These are phyloP conservation scores for Rosa rugosa DNA, from an alignment of 306 rosid genomes.

Conservation along the genomic window DNA sequence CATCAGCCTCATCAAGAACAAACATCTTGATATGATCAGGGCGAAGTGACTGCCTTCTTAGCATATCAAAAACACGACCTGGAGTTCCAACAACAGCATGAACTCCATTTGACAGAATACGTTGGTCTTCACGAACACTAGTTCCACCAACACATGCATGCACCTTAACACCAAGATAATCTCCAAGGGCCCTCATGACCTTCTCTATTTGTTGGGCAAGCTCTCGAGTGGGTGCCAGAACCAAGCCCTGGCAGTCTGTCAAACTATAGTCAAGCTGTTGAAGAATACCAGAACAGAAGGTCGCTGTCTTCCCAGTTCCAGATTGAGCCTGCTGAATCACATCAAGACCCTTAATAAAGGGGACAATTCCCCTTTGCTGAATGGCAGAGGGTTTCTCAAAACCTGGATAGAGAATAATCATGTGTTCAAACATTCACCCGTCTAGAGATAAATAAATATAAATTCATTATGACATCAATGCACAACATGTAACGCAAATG, in stretches of 20 bases:
- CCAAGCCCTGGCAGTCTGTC: constrained; percentile 70
- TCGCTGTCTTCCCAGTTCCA: constrained; percentile 84
- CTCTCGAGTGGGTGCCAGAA: constrained; percentile 76
- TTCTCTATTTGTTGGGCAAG: constrained; percentile 88
- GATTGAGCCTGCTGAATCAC: constrained; percentile 86
- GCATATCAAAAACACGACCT: constrained; percentile 83
- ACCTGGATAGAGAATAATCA: constrained; percentile 40
- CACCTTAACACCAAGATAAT: constrained; percentile 75
- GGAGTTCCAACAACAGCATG: constrained; percentile 88
- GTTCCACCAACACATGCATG: constrained; percentile 89
- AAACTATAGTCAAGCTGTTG: constrained; percentile 69
- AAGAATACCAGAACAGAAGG: constrained; percentile 74
- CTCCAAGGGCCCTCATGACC: constrained; percentile 86
- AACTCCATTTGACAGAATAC: constrained; percentile 67
- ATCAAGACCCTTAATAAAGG: constrained; percentile 74
- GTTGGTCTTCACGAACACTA: constrained; percentile 77
- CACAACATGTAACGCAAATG: background rate
- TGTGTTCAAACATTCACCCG: constrained; percentile 10
- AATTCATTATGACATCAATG: background rate
- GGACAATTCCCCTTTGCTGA: constrained; percentile 86
- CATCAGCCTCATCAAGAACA: constrained; percentile 89
- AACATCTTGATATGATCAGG: constrained; percentile 70
- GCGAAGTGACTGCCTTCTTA: constrained; percentile 69
- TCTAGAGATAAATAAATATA: background rate
- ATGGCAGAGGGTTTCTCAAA: constrained; percentile 81